Percentiles rank a stretch among this genome's conserved stretches.
Conservation (phyloP, 1,139 yeast genomes). For the Arxiozyma bovina region DNA sequence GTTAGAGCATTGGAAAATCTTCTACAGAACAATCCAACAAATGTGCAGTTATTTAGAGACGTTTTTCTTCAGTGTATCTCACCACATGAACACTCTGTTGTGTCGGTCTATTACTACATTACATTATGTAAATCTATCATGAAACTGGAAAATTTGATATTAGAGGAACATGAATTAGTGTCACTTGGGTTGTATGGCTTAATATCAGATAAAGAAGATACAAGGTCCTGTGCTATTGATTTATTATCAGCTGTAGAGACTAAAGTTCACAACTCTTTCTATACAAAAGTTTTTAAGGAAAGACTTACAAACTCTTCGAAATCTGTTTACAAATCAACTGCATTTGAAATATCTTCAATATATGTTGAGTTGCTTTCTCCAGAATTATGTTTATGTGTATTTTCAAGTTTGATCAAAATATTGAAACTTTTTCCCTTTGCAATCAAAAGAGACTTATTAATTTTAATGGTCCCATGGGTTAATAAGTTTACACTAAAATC, state of each 20-base stretch:
- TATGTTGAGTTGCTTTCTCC: constrained; percentile 30
- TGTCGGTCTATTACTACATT: constrained; percentile 60
- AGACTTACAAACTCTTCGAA: constrained; percentile 30
- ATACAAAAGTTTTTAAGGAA: constrained; percentile 31
- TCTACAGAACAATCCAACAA: constrained; percentile 49
- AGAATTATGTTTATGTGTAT: constrained; percentile 26
- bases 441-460: constrained; percentile 66
- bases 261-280: constrained; percentile 28
- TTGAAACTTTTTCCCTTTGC: constrained; percentile 31
- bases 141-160: constrained; percentile 21
- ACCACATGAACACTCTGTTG: constrained; percentile 42
- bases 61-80: constrained; percentile 63
- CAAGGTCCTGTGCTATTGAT: constrained; percentile 29
- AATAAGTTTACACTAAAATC: constrained; percentile 62
- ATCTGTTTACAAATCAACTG: constrained; percentile 31
- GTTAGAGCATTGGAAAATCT: constrained; percentile 64
- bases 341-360: constrained; percentile 31
- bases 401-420: constrained; percentile 26
- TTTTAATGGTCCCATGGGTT: constrained; percentile 84
- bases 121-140: constrained; percentile 53
- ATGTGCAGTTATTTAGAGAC: constrained; percentile 49
- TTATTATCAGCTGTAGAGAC: constrained; percentile 29
- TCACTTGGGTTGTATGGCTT: constrained; percentile 30
- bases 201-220: constrained; percentile 27
- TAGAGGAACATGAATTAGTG: constrained; percentile 30